Conservation (phyloP, 2,329 filamentous ascomycete genomes). For the Fusarium illudens region DNA sequence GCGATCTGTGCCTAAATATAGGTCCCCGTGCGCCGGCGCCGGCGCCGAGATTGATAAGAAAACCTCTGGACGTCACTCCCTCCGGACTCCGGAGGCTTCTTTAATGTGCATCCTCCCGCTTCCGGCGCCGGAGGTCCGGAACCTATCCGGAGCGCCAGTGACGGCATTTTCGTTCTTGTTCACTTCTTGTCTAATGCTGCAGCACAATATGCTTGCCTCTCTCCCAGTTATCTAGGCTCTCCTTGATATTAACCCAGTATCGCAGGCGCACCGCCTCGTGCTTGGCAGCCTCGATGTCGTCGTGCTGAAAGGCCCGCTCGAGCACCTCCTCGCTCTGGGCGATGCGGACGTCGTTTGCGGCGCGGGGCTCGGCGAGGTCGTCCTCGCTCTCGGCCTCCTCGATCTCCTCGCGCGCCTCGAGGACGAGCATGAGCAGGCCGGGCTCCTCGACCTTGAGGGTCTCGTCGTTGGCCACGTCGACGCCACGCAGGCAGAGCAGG, state of each 20-base stretch:
- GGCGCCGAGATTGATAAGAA: background rate
- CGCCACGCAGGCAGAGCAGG: slow-evolving; percentile 75
- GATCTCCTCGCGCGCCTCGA: slow-evolving; percentile 81
- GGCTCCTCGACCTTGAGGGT: slow-evolving; percentile 71
- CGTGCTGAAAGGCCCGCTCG: slow-evolving; percentile 69
- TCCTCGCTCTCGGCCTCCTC: slow-evolving; percentile 75
- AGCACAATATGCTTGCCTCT: slow-evolving; percentile 70
- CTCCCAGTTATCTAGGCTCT: slow-evolving; percentile 86
- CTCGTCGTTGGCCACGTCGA: slow-evolving; percentile 84
- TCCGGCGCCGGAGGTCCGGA: background rate
- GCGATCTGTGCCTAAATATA: background rate
- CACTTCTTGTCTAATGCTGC: slow-evolving; percentile 52
- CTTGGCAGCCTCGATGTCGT: slow-evolving; percentile 73
- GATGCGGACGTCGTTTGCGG: slow-evolving; percentile 75
- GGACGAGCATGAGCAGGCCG: slow-evolving; percentile 77
- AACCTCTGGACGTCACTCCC: background rate
- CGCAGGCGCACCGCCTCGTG: slow-evolving; percentile 78
- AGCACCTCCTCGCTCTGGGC: slow-evolving; percentile 68
- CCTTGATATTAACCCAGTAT: slow-evolving; percentile 90
- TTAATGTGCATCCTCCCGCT: background rate
- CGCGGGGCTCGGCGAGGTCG: slow-evolving; percentile 67
- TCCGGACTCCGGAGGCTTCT: background rate
- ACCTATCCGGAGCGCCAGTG: background rate
- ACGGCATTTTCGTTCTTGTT: background rate
- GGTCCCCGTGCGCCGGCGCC: slow-evolving; percentile 3